Evolutionary conservation across 1,284 basidiomycete genomes (phyloP), one percentile per base, ranked within the genome.

Genomic region (Cutaneotrichosporon cutaneum): DNA sequence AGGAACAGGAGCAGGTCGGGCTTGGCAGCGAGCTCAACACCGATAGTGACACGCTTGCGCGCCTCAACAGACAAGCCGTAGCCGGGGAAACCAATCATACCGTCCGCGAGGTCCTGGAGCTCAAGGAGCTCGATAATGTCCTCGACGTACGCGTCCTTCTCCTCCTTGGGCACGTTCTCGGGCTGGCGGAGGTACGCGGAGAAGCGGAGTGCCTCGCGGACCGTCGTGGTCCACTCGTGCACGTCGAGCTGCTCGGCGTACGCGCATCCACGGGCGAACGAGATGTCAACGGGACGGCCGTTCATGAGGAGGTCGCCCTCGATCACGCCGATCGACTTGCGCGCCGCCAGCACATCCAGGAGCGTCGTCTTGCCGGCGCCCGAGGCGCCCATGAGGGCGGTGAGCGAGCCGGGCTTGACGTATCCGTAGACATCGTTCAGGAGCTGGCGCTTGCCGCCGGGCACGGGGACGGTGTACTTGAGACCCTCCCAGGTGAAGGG

Each of bases 191-290:
- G 80, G 72, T 85, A 82, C 5, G 85, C 85, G 2, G 83, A 84
- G 77, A 84, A 85, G 51, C 82, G 80, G 51, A 86, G 77, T 0
- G 84, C 83, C 68, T 86, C 85, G 54, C 85, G 82, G 22, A 85
- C 83, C 27, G 84, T 85, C 6, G 91, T 86, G 13, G 89, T 92
- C 64, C 86, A 88, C 77, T 92, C 90, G 75, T 94, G 92, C 2
- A 89, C 87, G 71, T 94, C 92, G 85, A 73, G 70, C 61, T 65
- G 65, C 52, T 69, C 66, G 36, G 89, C 90, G 64, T 82, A 84
- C 9, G 82, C 84, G 45, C 83, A 84, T 47, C 82, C 82, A 60
- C 84, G 80, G 36, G 73, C 72, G 64, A 78, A 78, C 61, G 78
- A 81, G 51, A 77, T 70, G 53, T 79, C 81, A 13, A 82, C 77